Conservation (phyloP, 805 yeast species). For the Saccharomyces mikatae region DNA sequence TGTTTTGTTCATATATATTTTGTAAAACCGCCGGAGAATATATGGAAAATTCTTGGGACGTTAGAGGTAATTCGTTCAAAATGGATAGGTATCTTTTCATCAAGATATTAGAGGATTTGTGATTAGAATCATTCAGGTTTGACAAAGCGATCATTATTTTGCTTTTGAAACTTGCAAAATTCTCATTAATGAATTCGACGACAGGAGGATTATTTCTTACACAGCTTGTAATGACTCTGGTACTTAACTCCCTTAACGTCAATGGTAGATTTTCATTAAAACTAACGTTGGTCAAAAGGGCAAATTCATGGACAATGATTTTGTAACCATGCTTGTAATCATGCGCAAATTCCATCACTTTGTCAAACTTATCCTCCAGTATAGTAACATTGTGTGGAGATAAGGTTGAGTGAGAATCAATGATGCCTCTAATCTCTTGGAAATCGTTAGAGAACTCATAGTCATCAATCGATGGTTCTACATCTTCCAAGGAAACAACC, state of each 20-base stretch:
- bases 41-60: slow-evolving; percentile 5
- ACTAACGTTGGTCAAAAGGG: slow-evolving; percentile 10
- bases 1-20: slow-evolving; percentile 8
- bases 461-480: background rate
- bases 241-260: slow-evolving; percentile 41
- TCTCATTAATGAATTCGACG: slow-evolving; percentile 29
- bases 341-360: slow-evolving; percentile 54
- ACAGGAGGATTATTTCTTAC: slow-evolving; percentile 71
- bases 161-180: slow-evolving; percentile 25
- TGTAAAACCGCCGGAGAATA: slow-evolving; percentile 7
- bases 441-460: slow-evolving; percentile 27
- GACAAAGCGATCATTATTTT: background rate
- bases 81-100: slow-evolving; percentile 25
- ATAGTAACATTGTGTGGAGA: slow-evolving; percentile 8
- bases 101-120: slow-evolving; percentile 5
- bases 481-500: background rate
- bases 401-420: slow-evolving; percentile 5
- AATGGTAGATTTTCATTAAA: slow-evolving; percentile 12
- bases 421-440: slow-evolving; percentile 21
- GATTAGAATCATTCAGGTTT: background rate
- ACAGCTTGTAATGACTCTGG: slow-evolving; percentile 56
- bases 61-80: slow-evolving; percentile 19
- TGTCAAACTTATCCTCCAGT: slow-evolving; percentile 27
- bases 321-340: slow-evolving; percentile 54
- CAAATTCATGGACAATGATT: slow-evolving; percentile 32